phyloP scores from a whole-genome alignment of 495 filamentous ascomycete genomes.

The Echria macrotheca region DNA sequence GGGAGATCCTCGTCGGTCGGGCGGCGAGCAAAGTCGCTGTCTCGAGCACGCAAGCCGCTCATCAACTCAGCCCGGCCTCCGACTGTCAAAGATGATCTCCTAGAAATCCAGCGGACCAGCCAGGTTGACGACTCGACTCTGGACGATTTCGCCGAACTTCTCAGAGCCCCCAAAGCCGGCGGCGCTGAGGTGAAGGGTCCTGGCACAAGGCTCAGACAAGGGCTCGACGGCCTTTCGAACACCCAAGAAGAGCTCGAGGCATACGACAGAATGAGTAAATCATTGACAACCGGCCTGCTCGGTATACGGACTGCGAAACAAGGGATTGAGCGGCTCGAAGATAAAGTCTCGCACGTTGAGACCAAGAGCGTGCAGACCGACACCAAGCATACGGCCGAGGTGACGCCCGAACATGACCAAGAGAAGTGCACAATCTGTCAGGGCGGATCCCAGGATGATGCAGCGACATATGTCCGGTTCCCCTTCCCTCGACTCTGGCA shows the following conservation, averaged over 20 bases:
- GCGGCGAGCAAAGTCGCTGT: constrained; percentile 29
- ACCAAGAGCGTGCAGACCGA: constrained; percentile 13
- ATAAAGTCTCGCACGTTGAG: constrained; percentile 47
- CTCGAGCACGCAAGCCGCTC: constrained; percentile 31
- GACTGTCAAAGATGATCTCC: constrained; percentile 45
- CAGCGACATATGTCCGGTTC: constrained; percentile 35
- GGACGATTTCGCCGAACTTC: constrained; percentile 42
- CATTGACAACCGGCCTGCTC: constrained; percentile 52
- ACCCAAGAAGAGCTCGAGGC: constrained; percentile 48
- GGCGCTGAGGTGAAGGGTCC: background rate
- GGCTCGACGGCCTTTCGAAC: constrained; percentile 18
- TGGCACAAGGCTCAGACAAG: constrained; percentile 5
- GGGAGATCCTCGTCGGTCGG: constrained; percentile 26
- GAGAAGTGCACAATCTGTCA: background rate
- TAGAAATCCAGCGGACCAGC: constrained; percentile 41
- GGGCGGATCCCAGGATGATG: no score
- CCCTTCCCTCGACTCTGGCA: constrained; percentile 57
- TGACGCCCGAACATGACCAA: background rate
- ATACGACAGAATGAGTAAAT: constrained; percentile 52
- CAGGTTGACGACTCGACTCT: constrained; percentile 51
- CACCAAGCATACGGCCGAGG: background rate
- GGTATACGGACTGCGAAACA: constrained; percentile 62
- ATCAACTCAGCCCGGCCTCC: constrained; percentile 45
- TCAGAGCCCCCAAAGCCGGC: constrained; percentile 23
- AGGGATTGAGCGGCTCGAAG: constrained; percentile 62